Conservation (phyloP, 345 rosid species). For the Ceriops tagal region DNA sequence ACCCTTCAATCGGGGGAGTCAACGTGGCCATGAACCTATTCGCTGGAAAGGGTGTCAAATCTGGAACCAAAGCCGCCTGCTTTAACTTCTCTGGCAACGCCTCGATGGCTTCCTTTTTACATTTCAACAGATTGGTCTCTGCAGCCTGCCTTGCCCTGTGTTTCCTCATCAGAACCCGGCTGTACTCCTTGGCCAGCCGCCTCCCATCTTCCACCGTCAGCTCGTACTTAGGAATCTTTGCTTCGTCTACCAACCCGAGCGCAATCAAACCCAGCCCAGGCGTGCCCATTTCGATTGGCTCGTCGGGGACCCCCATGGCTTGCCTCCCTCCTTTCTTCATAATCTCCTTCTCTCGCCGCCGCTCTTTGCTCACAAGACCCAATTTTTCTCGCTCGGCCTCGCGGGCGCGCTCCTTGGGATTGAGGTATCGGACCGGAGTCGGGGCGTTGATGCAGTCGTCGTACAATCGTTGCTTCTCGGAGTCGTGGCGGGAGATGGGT, state of each 20-base stretch:
- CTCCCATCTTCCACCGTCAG: slow-evolving; percentile 84
- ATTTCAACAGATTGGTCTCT: slow-evolving; percentile 42
- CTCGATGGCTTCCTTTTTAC: slow-evolving; percentile 71
- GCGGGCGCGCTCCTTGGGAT: slow-evolving; percentile 54
- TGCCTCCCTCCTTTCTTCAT: slow-evolving; percentile 51
- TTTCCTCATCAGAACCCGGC: slow-evolving; percentile 75
- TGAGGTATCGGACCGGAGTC: slow-evolving; percentile 62
- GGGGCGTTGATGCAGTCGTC: slow-evolving; percentile 77
- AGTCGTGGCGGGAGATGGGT: slow-evolving; percentile 3
- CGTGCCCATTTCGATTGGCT: slow-evolving; percentile 65
- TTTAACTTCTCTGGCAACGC: slow-evolving; percentile 71
- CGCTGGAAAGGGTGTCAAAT: slow-evolving; percentile 66
- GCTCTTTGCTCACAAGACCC: slow-evolving; percentile 65
- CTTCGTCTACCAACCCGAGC: slow-evolving; percentile 68
- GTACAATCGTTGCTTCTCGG: slow-evolving; percentile 45
- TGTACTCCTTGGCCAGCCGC: slow-evolving; percentile 78
- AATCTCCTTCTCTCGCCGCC: slow-evolving; percentile 62
- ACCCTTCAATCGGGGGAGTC: slow-evolving; percentile 96
- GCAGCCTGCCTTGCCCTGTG: slow-evolving; percentile 76
- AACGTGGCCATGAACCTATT: slow-evolving; percentile 79
- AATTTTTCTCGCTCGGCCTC: slow-evolving; percentile 73
- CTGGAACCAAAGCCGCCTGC: slow-evolving; percentile 72
- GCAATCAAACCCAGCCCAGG: slow-evolving; percentile 69
- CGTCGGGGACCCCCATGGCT: slow-evolving; percentile 49
- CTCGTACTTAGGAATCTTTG: slow-evolving; percentile 72